A percentile compares a stretch with the other conserved stretches of the same genome.
phyloP scores from a whole-genome alignment of 371 early-diverging fungal genomes.

The Apophysomyces elegans region DNA sequence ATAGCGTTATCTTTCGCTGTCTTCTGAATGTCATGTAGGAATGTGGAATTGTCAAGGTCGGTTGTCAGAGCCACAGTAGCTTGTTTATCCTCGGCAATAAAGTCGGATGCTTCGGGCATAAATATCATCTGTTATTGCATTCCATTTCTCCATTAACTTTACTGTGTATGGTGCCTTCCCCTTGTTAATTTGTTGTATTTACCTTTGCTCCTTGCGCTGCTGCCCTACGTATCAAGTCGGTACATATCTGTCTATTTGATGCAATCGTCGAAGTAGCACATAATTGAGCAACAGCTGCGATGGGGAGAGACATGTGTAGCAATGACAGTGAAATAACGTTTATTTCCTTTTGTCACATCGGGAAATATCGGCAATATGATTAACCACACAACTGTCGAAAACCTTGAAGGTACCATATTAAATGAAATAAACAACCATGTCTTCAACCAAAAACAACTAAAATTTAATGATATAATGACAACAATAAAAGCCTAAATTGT shows the following conservation, averaged over 20 bases:
- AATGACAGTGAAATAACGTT: not conserved
- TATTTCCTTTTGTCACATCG: too few species aligned
- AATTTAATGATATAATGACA: too few species aligned
- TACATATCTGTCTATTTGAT: constrained; percentile 56
- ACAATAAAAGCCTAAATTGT: too few species aligned
- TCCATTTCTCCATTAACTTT: not conserved
- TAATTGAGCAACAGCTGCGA: constrained; percentile 69
- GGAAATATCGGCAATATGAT: not conserved
- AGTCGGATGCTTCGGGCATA: constrained; percentile 87
- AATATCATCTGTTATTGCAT: constrained; percentile 67
- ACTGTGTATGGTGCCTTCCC: not conserved
- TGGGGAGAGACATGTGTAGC: not conserved
- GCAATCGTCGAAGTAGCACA: constrained; percentile 59
- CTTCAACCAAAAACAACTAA: too few species aligned
- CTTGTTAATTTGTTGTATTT: too few species aligned
- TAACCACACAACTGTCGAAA: too few species aligned
- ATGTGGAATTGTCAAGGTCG: constrained; percentile 45
- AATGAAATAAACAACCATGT: too few species aligned
- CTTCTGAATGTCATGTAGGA: constrained; percentile 60
- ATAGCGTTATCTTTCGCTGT: constrained; percentile 62
- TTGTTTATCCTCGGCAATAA: constrained; percentile 61
- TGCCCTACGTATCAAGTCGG: constrained; percentile 60
- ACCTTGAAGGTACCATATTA: too few species aligned
- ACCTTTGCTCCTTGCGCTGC: constrained; percentile 65
- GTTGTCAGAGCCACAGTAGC: constrained; percentile 58